Evolutionary conservation across 352 stramenopile species (phyloP).

Genomic region (Globisporangium rhizosaccharum): DNA sequence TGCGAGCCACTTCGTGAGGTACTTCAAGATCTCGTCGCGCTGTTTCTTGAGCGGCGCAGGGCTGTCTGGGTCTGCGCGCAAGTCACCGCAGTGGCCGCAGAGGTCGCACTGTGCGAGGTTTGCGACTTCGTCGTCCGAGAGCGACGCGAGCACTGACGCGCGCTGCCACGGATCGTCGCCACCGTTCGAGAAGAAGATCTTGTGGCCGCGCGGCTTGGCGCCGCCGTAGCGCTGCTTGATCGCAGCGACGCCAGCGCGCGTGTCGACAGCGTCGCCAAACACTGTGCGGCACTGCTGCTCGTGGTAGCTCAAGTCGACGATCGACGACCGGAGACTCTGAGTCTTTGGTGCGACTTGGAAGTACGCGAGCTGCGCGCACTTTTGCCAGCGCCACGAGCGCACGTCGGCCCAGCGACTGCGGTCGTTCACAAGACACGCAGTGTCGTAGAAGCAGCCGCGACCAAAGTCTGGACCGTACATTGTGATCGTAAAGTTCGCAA

Average conservation of each 20-base stretch:
- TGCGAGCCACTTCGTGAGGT: conserved; percentile 57
- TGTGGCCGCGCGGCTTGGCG: conserved; percentile 59
- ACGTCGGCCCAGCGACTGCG: conserved; percentile 55
- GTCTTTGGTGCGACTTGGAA: conserved; percentile 73
- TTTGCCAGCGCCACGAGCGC: conserved; percentile 86
- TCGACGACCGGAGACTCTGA: conserved; percentile 54
- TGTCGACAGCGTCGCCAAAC: conserved; percentile 66
- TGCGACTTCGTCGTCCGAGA: conserved; percentile 54
- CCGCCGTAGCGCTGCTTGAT: conserved; percentile 74
- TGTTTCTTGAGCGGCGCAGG: conserved; percentile 63
- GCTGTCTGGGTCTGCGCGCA: conserved; percentile 37
- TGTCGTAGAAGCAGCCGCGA: conserved; percentile 81
- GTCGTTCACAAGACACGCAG: conserved; percentile 50
- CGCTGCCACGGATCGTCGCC: conserved; percentile 85
- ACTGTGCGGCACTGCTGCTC: conserved; percentile 66
- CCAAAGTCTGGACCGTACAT: conserved; percentile 82
- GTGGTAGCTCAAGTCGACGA: conserved; percentile 77
- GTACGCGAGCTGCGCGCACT: conserved; percentile 82
- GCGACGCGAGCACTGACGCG: conserved; percentile 53
- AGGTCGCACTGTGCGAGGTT: conserved; percentile 72
- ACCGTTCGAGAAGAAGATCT: conserved; percentile 83
- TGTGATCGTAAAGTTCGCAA: conserved; percentile 74
- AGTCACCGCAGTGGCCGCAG: conserved; percentile 80
- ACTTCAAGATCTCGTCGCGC: conserved; percentile 54
- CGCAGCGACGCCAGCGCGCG: conserved; percentile 46